Evolutionary conservation across 2,329 filamentous ascomycete genomes (phyloP).

Genomic region (Mycocentrospora acerina): DNA sequence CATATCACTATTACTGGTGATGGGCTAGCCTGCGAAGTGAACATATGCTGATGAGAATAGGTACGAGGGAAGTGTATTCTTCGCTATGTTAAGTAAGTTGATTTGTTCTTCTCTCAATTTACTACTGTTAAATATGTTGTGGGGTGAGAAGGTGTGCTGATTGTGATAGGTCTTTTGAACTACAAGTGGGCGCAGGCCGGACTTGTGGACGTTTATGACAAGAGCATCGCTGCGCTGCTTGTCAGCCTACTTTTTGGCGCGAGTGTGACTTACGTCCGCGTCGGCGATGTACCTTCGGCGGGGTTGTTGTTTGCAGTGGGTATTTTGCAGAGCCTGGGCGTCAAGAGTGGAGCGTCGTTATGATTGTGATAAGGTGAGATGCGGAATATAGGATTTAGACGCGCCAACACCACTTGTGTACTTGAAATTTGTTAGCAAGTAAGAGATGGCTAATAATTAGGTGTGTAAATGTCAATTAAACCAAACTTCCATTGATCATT

Average conservation of each 20-base stretch:
- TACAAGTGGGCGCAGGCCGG: constrained; percentile 38
- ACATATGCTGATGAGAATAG: too few species aligned
- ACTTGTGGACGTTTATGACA: constrained; percentile 35
- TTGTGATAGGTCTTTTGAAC: constrained; percentile 30
- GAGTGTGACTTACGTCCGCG: constrained; percentile 22
- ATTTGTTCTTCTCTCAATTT: background rate
- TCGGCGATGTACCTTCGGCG: constrained; percentile 29
- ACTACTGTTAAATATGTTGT: too few species aligned
- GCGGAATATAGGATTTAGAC: too few species aligned
- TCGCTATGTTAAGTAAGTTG: constrained; percentile 34
- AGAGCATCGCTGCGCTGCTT: constrained; percentile 32
- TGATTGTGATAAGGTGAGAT: too few species aligned
- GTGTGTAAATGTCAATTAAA: too few species aligned
- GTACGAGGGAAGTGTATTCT: constrained; percentile 41
- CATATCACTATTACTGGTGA: too few species aligned
- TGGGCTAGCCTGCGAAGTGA: too few species aligned
- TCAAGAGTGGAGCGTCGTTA: constrained; percentile 6
- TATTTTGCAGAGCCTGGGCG: constrained; percentile 28
- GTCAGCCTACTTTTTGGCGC: constrained; percentile 27
- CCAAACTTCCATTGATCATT: too few species aligned
- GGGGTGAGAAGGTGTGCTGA: background rate
- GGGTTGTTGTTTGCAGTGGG: constrained; percentile 22
- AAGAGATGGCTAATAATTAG: too few species aligned
- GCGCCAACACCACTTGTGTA: too few species aligned
- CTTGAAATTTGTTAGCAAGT: too few species aligned